A percentile compares a stretch with the other conserved stretches of the same genome.
Evolutionary conservation across 163 green algal species (phyloP).

Genomic region (Chloromonas sp.): DNA sequence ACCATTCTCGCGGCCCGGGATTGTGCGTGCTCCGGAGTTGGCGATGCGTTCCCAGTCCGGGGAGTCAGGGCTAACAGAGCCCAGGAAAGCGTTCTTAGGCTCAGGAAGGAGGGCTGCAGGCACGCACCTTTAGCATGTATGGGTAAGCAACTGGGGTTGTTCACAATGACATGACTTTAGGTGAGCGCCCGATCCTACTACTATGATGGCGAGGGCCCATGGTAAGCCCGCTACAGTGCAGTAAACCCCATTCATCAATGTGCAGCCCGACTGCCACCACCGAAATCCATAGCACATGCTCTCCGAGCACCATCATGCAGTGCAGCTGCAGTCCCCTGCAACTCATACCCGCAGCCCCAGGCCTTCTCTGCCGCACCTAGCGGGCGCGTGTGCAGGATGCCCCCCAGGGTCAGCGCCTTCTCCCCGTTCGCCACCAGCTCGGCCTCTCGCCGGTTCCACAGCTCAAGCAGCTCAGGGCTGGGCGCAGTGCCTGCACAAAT

Average conservation of each 20-base stretch:
- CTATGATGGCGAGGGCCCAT: too few relatives aligned
- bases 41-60: constrained; percentile 44
- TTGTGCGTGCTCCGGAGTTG: constrained; percentile 56
- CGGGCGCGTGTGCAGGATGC: constrained; percentile 60
- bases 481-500: constrained; percentile 50
- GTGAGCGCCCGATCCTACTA: too few relatives aligned
- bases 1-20: constrained; percentile 68
- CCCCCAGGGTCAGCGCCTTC: constrained; percentile 44
- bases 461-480: constrained; percentile 64
- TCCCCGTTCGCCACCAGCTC: constrained; percentile 48
- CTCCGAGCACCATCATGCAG: too few relatives aligned
- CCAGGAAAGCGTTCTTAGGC: constrained; percentile 50
- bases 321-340: too few relatives aligned
- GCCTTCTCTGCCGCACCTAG: constrained; percentile 32
- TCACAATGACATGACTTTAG: too few relatives aligned
- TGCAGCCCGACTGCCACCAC: too few relatives aligned
- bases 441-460: constrained; percentile 68
- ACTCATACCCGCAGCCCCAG: too few relatives aligned
- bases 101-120: constrained; percentile 54
- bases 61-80: constrained; percentile 24
- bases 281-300: too few relatives aligned
- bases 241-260: too few relatives aligned
- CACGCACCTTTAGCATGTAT: too few relatives aligned
- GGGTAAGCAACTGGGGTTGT: too few relatives aligned
- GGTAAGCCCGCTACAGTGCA: too few relatives aligned